These are phyloP conservation scores for Oxytropis ochrocephala DNA, from an alignment of 306 rosid species.

Conservation along the genomic window DNA sequence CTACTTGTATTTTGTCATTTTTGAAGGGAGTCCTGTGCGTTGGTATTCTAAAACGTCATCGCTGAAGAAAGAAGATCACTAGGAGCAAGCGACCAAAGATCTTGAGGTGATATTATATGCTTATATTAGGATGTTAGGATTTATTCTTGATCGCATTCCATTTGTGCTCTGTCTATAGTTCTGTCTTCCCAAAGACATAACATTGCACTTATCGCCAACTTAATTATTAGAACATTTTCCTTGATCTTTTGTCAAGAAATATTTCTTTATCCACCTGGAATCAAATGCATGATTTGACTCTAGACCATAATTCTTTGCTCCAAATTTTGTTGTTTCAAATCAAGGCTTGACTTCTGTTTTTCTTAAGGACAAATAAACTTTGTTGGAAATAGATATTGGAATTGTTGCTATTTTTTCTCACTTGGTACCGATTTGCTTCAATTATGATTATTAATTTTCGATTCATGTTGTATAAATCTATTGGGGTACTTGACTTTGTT, in stretches of 20 bases:
- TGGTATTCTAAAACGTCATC: slow-evolving; percentile 65
- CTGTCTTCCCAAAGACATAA: neutral
- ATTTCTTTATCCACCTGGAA: neutral
- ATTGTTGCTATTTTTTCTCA: no score
- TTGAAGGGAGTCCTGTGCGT: slow-evolving; percentile 72
- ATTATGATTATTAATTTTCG: no score
- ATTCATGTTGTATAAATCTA: no score
- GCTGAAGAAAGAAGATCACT: slow-evolving; percentile 47
- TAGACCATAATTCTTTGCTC: neutral
- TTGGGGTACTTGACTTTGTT: no score
- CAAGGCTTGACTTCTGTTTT: neutral
- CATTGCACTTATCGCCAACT: neutral
- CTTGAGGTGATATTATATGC: slow-evolving; percentile 52
- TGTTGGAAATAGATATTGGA: no score
- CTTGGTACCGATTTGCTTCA: no score
- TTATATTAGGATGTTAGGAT: neutral
- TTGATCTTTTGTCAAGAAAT: neutral
- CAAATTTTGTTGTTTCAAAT: neutral
- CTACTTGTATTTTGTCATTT: slow-evolving; percentile 11
- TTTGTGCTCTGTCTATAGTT: neutral
- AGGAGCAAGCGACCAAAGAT: slow-evolving; percentile 66
- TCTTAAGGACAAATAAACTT: neutral
- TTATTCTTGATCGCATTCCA: neutral
- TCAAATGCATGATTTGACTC: neutral
- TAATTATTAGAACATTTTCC: neutral